Evolutionary conservation across 306 rosid species (phyloP), one percentile per base, ranked within the genome.

Genomic region (Nissolia schottii): DNA sequence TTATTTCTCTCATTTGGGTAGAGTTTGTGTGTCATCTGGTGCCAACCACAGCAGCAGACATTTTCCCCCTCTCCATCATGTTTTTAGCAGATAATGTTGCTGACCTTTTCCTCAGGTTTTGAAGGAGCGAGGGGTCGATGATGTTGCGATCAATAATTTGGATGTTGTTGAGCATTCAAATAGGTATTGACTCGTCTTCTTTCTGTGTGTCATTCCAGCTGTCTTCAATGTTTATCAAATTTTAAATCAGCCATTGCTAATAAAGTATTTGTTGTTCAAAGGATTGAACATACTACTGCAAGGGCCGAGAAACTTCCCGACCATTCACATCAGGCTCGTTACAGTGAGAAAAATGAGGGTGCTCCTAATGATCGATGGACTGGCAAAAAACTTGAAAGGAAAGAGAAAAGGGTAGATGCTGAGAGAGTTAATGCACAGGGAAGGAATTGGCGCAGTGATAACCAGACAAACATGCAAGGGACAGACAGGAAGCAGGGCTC

Each of bases 111-210:
- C 59, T 61, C 82, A 95, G 99, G 99, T 95, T 66, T 71, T 95
- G 96, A 95, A 91, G 88, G 97, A 84, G 79, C 90, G 99, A 78
- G 96, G 99, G 70, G 11, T 86, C 69, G 97, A 88, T 28, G 87
- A 89, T 66, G 83, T 84, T 75, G 85, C 66, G 20, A 73, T 79
- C 10, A 85, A 80, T 72, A 79, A 69, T 75, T 53, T 70, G 24
- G 98, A 89, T 40, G 73, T 80, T 58, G 79, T 82, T 22, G 96
- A 85, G 72, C 84, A 81, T 73, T 70, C 89, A 50, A 87, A 88
- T 37, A 88, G 85, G 99, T 92, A 85, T 14, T n/a, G 70, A 13
- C 28, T 43, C n/a, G 73, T 35, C 15, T 70, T 15, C 16, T 43
- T 1, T 70, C 13, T 75, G 1, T 54, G 5, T 23, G 13, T 49